phyloP scores from a whole-genome alignment of 805 yeast genomes.

The Candida nonsorbophila region DNA sequence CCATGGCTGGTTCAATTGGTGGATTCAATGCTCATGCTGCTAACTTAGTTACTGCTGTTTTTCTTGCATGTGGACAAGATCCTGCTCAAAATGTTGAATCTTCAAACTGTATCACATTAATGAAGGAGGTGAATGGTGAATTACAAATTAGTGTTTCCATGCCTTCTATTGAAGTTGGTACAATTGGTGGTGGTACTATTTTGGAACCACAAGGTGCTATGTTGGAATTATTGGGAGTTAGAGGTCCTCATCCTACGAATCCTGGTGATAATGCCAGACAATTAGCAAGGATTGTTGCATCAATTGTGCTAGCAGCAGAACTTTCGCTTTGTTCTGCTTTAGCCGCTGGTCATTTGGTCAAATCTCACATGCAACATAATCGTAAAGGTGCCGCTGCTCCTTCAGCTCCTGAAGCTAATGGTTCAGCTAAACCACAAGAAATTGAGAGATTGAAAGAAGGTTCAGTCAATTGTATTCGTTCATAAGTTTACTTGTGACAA shows the following conservation, averaged over 20 bases:
- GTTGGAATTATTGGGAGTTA: conserved; percentile 89
- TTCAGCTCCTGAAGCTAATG: conserved; percentile 15
- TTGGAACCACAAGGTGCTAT: conserved; percentile 95
- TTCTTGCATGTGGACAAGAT: conserved; percentile 95
- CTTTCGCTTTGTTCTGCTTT: conserved; percentile 90
- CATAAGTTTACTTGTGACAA: conserved; percentile 21
- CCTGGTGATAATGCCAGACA: conserved; percentile 96
- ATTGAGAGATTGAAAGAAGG: conserved; percentile 45
- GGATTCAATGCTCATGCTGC: conserved; percentile 99
- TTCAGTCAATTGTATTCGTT: conserved; percentile 67
- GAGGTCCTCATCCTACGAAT: conserved; percentile 88
- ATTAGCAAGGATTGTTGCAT: conserved; percentile 87
- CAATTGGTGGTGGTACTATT: conserved; percentile 98
- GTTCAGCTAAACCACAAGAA: conserved; percentile 2
- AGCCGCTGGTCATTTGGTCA: conserved; percentile 98
- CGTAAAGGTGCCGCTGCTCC: conserved; percentile 53
- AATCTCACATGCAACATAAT: conserved; percentile 95
- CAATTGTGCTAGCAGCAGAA: conserved; percentile 95
- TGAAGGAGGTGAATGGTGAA: conserved; percentile 67
- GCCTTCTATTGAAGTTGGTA: conserved; percentile 99
- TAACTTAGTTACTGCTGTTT: conserved; percentile 90
- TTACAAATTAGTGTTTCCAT: conserved; percentile 92
- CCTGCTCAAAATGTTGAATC: conserved; percentile 99
- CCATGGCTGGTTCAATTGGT: conserved; percentile 97
- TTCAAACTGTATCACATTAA: conserved; percentile 93